These are phyloP conservation scores for Periconia digitata DNA, from an alignment of 2,329 filamentous ascomycete species.

Conservation along the genomic window DNA sequence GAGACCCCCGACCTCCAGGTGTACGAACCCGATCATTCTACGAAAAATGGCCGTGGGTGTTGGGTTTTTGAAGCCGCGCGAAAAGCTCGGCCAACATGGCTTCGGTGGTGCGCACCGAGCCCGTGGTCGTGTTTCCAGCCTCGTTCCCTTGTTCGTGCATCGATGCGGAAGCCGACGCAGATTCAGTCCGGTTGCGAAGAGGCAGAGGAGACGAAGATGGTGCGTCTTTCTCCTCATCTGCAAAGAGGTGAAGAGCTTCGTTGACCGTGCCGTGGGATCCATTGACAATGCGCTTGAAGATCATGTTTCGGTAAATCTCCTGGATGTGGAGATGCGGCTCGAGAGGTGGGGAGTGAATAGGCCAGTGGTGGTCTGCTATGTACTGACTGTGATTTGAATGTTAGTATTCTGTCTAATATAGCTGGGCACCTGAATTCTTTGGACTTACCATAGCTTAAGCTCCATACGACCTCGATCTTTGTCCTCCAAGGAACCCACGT, in stretches of 20 bases:
- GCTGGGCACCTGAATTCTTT: background rate
- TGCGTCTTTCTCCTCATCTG: too few species aligned
- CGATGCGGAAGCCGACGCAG: too few species aligned
- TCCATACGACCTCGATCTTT: constrained; percentile 10
- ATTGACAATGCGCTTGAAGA: background rate
- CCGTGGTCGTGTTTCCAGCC: too few species aligned
- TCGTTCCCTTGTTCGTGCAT: too few species aligned
- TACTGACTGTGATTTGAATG: background rate
- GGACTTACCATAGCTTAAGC: constrained; percentile 15
- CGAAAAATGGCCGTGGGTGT: background rate
- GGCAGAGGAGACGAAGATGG: too few species aligned
- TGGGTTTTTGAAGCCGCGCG: background rate
- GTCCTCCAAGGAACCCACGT: constrained; percentile 1
- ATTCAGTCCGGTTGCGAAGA: too few species aligned
- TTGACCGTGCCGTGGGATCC: too few species aligned
- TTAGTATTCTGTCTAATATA: background rate
- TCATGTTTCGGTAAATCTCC: background rate
- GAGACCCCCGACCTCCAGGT: too few species aligned
- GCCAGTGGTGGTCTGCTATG: constrained; percentile 1
- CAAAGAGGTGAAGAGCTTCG: too few species aligned
- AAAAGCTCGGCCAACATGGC: too few species aligned
- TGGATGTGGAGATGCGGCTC: background rate
- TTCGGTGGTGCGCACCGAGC: too few species aligned
- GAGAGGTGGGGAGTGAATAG: background rate
- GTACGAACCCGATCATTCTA: too few species aligned